Evolutionary conservation across 2,329 filamentous ascomycete genomes (phyloP).

Genomic region (Epichloe baconii): DNA sequence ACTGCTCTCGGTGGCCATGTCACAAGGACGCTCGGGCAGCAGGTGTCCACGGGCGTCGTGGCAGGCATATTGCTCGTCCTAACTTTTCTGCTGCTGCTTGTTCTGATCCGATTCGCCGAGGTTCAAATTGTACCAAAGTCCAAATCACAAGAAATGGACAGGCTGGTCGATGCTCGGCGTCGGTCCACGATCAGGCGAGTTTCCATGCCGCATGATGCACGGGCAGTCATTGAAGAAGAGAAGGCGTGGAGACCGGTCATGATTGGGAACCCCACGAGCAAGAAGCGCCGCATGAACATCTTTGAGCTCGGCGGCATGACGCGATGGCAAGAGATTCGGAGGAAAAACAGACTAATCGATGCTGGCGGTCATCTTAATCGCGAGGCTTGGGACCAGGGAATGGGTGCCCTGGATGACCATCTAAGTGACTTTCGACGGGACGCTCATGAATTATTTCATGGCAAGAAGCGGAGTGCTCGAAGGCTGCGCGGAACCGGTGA

Average conservation of each 20-base stretch:
- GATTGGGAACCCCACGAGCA: constrained; percentile 58
- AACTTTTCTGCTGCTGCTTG: constrained; percentile 47
- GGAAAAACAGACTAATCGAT: constrained; percentile 44
- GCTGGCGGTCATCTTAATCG: constrained; percentile 24
- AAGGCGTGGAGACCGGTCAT: constrained; percentile 56
- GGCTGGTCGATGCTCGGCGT: constrained; percentile 34
- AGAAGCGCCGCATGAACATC: constrained; percentile 55
- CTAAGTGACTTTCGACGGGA: constrained; percentile 22
- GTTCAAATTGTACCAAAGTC: constrained; percentile 57
- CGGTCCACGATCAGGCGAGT: constrained; percentile 33
- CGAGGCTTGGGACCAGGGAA: constrained; percentile 21
- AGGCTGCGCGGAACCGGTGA: constrained; percentile 16
- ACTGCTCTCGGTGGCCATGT: constrained; percentile 57
- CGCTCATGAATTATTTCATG: constrained; percentile 18
- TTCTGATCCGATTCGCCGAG: constrained; percentile 51
- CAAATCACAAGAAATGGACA: constrained; percentile 40
- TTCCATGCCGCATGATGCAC: constrained; percentile 24
- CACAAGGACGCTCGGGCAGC: constrained; percentile 52
- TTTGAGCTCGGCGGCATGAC: constrained; percentile 56
- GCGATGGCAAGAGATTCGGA: constrained; percentile 60
- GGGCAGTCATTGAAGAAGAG: constrained; percentile 34
- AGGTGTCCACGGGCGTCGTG: constrained; percentile 53
- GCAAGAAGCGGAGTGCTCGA: constrained; percentile 12
- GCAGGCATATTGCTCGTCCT: constrained; percentile 53
- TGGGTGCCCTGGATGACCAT: constrained; percentile 25